Evolutionary conservation across 306 rosid species (phyloP), one percentile per base, ranked within the genome.

Genomic region (Malus orientalis): DNA sequence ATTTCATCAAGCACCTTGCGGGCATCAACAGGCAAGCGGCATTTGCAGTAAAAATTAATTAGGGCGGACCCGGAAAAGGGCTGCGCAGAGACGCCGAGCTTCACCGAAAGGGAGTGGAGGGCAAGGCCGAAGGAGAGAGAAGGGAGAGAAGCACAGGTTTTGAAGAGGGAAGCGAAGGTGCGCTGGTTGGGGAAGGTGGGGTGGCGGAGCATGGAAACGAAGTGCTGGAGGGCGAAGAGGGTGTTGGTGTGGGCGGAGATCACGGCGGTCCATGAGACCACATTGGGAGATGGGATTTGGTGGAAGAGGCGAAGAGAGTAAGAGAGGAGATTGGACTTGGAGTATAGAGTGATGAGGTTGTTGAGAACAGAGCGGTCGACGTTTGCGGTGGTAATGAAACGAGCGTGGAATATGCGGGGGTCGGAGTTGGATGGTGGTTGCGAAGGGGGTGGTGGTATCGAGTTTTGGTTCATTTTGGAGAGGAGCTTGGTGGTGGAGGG

Each of bases 121-220:
- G 81, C 49, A 53, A 90, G 79, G 59, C 91, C 98, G 22, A 94
- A 91, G 42, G 82, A 42, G 38, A 88, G 42, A 44, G 79, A 57
- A 4, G 85, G 72, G 67, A 93, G 84, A 8, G 91, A 15, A n/a
- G 91, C 85, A 55, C 93, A 91, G 77, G 97, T 87, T 72, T 78
- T 73, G 84, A 90, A 86, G 59, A 94, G 93, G 38, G 88, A 77
- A 30, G 97, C 86, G 9, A 94, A n/a, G 20, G 96, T 89, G 81
- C 93, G 91, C 61, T 83, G 91, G 89, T 89, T 91, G 75, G 98
- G 98, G 23, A 85, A 82, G 0, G 82, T 76, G 16, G 93, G 84
- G 84, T 81, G 83, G 83, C 95, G 96, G 66, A 88, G 95, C 98
- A 94, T 94, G 63, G 91, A 85, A 74, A 91, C 60, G 79, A 94